Percentiles rank a stretch among this genome's conserved stretches.
Conservation (phyloP, 768 basidiomycete species). For the Auriscalpium vulgare region DNA sequence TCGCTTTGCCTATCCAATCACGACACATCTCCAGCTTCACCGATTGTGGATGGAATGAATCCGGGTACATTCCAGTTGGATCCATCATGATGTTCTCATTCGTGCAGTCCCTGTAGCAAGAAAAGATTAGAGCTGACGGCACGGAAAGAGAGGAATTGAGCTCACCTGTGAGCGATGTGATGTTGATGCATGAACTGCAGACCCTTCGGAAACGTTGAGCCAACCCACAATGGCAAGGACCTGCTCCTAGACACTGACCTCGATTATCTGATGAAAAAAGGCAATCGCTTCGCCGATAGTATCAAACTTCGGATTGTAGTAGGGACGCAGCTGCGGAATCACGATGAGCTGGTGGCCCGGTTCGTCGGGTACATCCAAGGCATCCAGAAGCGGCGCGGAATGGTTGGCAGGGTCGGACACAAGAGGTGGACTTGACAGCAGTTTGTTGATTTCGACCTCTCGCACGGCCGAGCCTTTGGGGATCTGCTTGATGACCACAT, state of each 20-base stretch:
- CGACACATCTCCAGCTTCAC: neutral
- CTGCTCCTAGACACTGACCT: slow-evolving; percentile 6
- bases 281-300: slow-evolving; percentile 20
- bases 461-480: neutral
- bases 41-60: slow-evolving; percentile 3
- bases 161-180: slow-evolving; percentile 16
- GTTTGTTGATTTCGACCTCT: slow-evolving; percentile 3
- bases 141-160: neutral
- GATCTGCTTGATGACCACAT: slow-evolving; percentile 16
- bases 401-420: slow-evolving; percentile 16
- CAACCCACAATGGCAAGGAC: neutral
- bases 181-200: slow-evolving; percentile 19
- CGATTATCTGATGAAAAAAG: slow-evolving; percentile 18
- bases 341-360: slow-evolving; percentile 8
- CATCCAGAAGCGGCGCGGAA: slow-evolving; percentile 15
- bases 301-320: slow-evolving; percentile 17
- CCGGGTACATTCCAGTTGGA: slow-evolving; percentile 4
- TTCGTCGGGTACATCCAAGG: slow-evolving; percentile 9
- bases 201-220: slow-evolving; percentile 6
- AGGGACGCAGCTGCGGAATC: slow-evolving; percentile 16
- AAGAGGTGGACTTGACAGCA: slow-evolving; percentile 4
- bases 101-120: slow-evolving; percentile 3
- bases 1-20: slow-evolving; percentile 6
- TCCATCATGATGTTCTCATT: slow-evolving; percentile 10
- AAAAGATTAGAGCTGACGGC: neutral